These are phyloP conservation scores for Phlyctochytrium arcticum DNA, from an alignment of 192 early-diverging fungal species.

Conservation along the genomic window DNA sequence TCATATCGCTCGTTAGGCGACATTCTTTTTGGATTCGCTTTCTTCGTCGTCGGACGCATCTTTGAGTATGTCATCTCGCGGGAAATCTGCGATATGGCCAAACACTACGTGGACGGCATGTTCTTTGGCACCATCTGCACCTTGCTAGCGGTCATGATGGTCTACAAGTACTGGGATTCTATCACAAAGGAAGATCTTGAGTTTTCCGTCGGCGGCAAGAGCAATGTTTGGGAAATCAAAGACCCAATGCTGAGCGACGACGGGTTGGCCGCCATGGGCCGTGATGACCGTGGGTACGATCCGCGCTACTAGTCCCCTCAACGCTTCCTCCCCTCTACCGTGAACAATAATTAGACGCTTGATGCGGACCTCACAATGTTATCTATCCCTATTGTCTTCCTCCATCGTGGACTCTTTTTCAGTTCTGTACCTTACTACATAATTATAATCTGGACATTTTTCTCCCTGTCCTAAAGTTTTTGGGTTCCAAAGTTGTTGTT, in stretches of 20 bases:
- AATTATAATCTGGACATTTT: too few relatives aligned
- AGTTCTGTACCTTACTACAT: too few relatives aligned
- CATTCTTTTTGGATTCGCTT: constrained; percentile 81
- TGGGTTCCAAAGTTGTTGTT: too few relatives aligned
- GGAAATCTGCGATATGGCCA: constrained; percentile 79
- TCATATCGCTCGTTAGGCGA: constrained; percentile 48
- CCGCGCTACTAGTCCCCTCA: constrained; percentile 7
- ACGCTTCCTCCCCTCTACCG: too few relatives aligned
- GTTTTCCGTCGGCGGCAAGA: constrained; percentile 82
- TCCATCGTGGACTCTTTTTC: too few relatives aligned
- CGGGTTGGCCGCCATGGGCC: constrained; percentile 32
- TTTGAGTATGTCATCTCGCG: constrained; percentile 76
- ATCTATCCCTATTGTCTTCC: too few relatives aligned
- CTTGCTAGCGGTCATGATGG: constrained; percentile 95
- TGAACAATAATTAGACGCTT: too few relatives aligned
- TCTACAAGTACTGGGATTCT: constrained; percentile 99
- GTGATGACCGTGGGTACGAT: constrained; percentile 10
- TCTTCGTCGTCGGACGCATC: constrained; percentile 84
- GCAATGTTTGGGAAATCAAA: constrained; percentile 80
- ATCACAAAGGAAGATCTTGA: constrained; percentile 99
- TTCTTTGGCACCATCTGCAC: constrained; percentile 93
- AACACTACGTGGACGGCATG: constrained; percentile 96
- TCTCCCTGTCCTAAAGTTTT: too few relatives aligned
- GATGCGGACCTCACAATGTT: too few relatives aligned
- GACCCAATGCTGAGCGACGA: constrained; percentile 56